Evolutionary conservation across 352 stramenopile species (phyloP), one percentile per base, ranked within the genome.

Genomic region (Phytophthora pini): DNA sequence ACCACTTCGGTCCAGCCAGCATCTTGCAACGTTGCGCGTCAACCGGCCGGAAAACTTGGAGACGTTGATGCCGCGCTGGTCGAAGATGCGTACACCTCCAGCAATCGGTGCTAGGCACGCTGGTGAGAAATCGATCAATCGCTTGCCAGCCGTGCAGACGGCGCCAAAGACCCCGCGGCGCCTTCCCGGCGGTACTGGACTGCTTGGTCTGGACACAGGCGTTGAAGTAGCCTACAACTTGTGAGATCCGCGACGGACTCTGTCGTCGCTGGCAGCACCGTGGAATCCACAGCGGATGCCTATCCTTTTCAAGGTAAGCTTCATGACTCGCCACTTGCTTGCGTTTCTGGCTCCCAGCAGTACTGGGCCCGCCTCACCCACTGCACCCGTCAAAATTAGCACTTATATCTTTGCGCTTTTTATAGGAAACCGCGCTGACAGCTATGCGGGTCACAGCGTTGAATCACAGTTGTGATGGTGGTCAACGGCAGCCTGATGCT

Each of bases 401-500:
- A 36, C 17, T 13, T 32, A 2, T 9, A 24, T 34, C 29, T 34
- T 34, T 10, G 9, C 53, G 45, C 43, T 58, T 62, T 54, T 69
- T 69, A 64, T 69, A 69, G 60, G 53, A 48, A 11, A 52, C 26
- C 8, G 10, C 7, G 7, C 47, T 45, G 43, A 9, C 31, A 34
- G 2, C 57, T 36, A 31, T 50, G 38, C 38, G 39, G 46, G 27
- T 26, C 12, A 0, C 5, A 17, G 26, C 26, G 4, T 45, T 60
- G 57, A 51, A 46, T 27, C 2, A 24, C 24, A 39, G 44, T 20
- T 49, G 39, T 39, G 20, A 74, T 74, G 59, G 55, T 68, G 36
- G 51, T 44, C 27, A 46, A 54, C 17, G 39, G 65, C 15, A 54
- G 34, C 2, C 64, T 84, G 24, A 58, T 68, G 59, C 65, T 90